Base-by-base conservation (phyloP, 495 filamentous ascomycete species). In the Acidomyces sp. region DNA sequence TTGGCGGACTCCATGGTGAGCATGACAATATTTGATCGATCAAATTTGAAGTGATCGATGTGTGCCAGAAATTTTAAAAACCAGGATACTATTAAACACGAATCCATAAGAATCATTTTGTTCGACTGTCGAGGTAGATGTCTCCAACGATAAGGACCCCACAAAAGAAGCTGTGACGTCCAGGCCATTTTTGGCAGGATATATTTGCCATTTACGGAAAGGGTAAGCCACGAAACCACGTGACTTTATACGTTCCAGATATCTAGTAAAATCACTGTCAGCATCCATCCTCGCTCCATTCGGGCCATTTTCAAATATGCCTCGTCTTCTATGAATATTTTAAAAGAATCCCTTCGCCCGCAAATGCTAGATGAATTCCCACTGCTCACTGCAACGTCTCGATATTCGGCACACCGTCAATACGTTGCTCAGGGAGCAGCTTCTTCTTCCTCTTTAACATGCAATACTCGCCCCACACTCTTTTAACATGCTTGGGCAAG, bases 391-490 rank as follows among this genome's bases (percentile, higher is more conserved):
- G 24, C 11, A 43, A 21, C 6, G 30, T 31, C 32, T 48, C 45
- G 13, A 48, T 26, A 31, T 18, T 15, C 23, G 39, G 32, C 31
- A 43, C 26, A 7, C 13, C 5, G 37, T 41, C 13, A 15, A 37
- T 26, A 17, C 23, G 17, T 11, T 38, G 12, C 6, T 31, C 44
- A 3, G 7, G 3, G 26, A 23, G 27, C 9, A 2, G n/a, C 13
- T 5, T 6, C 16, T 18, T 27, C 48, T 23, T 51, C 13, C 43
- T 33, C 43, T 51, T 54, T 22, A 93, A 60, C 35, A 95, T 64
- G 55, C 86, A 95, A 61, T 93, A 85, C 27, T 72, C 60, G 35
- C 83, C 85, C 81, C 83, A 95, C 56, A 72, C 72, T 45, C 86
- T 71, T 41, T 64, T 74, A 37, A 72, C 78, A 39, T 65, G 65